A percentile compares a stretch with the other conserved stretches of the same genome.
These are phyloP conservation scores for Fusarium phyllophilum DNA, from an alignment of 2,329 filamentous ascomycete species.

Conservation along the genomic window DNA sequence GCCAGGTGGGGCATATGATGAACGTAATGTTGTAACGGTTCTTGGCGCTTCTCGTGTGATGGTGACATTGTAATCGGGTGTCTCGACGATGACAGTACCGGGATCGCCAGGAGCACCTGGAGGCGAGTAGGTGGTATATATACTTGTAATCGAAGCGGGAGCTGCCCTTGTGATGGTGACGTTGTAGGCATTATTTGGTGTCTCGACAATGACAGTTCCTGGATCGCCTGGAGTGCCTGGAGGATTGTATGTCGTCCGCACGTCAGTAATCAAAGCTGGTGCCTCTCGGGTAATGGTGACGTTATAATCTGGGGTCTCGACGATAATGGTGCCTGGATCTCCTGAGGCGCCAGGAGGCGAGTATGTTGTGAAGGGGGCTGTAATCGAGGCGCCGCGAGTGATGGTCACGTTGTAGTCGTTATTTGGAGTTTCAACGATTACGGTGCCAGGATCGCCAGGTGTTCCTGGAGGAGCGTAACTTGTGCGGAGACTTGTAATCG, in stretches of 20 bases:
- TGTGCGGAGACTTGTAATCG: slow-evolving; percentile 17
- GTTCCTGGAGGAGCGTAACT: slow-evolving; percentile 17
- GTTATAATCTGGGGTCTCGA: slow-evolving; percentile 27
- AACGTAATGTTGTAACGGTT: neutral
- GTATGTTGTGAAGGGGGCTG: slow-evolving; percentile 8
- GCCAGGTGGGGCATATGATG: slow-evolving; percentile 3
- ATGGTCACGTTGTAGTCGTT: slow-evolving; percentile 21
- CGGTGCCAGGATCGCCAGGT: slow-evolving; percentile 21
- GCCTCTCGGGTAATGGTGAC: slow-evolving; percentile 19
- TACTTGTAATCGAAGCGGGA: slow-evolving; percentile 2
- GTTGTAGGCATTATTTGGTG: slow-evolving; percentile 19
- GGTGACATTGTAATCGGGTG: slow-evolving; percentile 19
- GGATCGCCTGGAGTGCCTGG: slow-evolving; percentile 20
- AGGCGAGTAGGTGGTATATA: slow-evolving; percentile 11
- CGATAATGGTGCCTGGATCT: slow-evolving; percentile 22
- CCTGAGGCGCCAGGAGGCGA: slow-evolving; percentile 10
- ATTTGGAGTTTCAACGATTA: slow-evolving; percentile 21
- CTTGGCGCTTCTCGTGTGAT: slow-evolving; percentile 10
- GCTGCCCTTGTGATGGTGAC: slow-evolving; percentile 20
- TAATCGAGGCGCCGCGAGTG: slow-evolving; percentile 16
- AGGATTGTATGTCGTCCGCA: slow-evolving; percentile 1
- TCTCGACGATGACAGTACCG: slow-evolving; percentile 24
- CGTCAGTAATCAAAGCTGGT: neutral
- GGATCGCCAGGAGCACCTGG: slow-evolving; percentile 20
- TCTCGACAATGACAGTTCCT: slow-evolving; percentile 22